phyloP scores from a whole-genome alignment of 352 stramenopile species.

The Detonula confervacea region DNA sequence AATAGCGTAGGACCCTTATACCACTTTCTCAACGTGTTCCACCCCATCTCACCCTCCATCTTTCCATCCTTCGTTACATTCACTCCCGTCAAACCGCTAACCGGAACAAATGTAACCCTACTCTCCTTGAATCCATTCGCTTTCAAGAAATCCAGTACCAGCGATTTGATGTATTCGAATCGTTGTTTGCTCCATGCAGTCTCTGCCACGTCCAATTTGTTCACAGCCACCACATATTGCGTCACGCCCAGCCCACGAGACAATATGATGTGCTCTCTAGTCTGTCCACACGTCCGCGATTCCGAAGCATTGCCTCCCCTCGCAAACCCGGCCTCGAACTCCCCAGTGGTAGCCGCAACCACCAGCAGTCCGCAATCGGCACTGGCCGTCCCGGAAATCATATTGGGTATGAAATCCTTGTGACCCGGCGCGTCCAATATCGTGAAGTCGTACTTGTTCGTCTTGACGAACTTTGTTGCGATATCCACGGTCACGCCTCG shows the following conservation, averaged over 20 bases:
- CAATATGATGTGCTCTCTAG: slow-evolving; percentile 96
- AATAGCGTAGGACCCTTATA: slow-evolving; percentile 78
- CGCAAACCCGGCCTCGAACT: slow-evolving; percentile 94
- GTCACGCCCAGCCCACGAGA: slow-evolving; percentile 92
- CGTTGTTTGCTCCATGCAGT: slow-evolving; percentile 77
- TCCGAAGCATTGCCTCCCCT: not conserved
- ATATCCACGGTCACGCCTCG: slow-evolving; percentile 98
- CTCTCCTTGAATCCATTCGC: slow-evolving; percentile 75
- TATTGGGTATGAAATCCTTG: slow-evolving; percentile 96
- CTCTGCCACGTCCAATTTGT: slow-evolving; percentile 96
- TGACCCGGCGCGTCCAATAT: slow-evolving; percentile 97
- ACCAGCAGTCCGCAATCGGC: slow-evolving; percentile 90
- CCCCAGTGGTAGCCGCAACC: slow-evolving; percentile 91
- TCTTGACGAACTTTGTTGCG: slow-evolving; percentile 92
- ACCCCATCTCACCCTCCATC: slow-evolving; percentile 42
- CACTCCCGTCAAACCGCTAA: slow-evolving; percentile 83
- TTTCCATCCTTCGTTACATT: slow-evolving; percentile 72
- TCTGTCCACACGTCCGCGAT: slow-evolving; percentile 88
- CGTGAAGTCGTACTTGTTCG: slow-evolving; percentile 90
- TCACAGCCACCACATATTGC: slow-evolving; percentile 95
- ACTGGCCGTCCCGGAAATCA: slow-evolving; percentile 94
- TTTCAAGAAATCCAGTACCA: slow-evolving; percentile 76
- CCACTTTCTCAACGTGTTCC: slow-evolving; percentile 62
- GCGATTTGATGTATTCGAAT: slow-evolving; percentile 79
- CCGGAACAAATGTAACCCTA: slow-evolving; percentile 82